Evolutionary conservation across 352 stramenopile species (phyloP).

Genomic region (Phytopythium ostracodes): DNA sequence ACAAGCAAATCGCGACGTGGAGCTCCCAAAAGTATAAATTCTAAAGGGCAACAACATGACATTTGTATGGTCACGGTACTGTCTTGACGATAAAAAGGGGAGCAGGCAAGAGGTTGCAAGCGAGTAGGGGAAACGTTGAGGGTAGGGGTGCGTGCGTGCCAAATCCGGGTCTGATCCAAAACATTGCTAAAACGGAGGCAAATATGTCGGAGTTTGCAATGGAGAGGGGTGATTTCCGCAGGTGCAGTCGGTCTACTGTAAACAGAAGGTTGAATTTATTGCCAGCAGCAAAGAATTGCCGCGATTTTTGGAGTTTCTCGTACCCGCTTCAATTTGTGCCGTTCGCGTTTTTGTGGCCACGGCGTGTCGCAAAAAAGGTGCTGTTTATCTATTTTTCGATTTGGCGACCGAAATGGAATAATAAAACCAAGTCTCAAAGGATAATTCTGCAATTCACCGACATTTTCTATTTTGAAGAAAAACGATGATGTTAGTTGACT

Average conservation of each 20-base stretch:
- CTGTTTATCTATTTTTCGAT: not conserved
- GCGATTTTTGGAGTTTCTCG: not conserved
- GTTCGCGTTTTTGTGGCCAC: not conserved
- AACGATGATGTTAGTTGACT: no score
- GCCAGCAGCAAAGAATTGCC: not conserved
- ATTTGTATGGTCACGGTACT: slow-evolving; percentile 2
- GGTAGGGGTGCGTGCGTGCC: not conserved
- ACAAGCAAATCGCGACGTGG: not conserved
- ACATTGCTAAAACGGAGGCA: not conserved
- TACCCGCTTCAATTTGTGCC: not conserved
- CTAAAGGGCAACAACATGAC: not conserved
- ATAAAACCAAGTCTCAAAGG: not conserved
- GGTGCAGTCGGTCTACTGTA: not conserved
- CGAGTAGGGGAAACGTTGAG: not conserved
- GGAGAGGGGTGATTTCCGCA: not conserved
- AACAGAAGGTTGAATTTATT: not conserved
- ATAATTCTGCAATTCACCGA: no score
- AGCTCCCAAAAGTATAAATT: not conserved
- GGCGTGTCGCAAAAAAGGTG: not conserved
- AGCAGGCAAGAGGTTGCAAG: not conserved
- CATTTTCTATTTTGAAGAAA: no score
- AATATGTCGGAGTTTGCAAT: not conserved
- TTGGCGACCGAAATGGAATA: not conserved
- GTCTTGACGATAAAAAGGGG: no score
- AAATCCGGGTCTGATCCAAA: not conserved